phyloP scores from a whole-genome alignment of 176 grass and related monocot genomes.

The Areca catechu region DNA sequence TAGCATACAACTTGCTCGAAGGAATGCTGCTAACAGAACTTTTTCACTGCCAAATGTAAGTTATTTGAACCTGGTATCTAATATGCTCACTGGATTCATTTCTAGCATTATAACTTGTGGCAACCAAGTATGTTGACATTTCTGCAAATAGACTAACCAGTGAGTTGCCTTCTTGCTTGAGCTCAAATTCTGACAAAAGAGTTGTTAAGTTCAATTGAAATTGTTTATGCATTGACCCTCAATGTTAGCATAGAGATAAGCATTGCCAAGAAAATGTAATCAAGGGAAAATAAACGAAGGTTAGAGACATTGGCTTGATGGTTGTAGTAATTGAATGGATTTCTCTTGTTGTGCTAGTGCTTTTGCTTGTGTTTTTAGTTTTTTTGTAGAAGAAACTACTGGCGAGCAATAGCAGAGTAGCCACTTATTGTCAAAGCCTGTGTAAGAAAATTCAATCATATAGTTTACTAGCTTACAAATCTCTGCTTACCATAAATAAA shows the following conservation, averaged over 20 bases:
- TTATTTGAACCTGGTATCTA: conserved; percentile 81
- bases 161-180: conserved; percentile 72
- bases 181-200: conserved; percentile 60
- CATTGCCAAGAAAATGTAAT: conserved; percentile 42
- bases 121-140: conserved; percentile 64
- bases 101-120: conserved; percentile 48
- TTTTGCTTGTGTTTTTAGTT: conserved; percentile 48
- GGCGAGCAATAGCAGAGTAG: conserved; percentile 48
- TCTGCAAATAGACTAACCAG: conserved; percentile 61
- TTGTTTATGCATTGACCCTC: conserved; percentile 49
- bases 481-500: no score
- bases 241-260: conserved; percentile 49
- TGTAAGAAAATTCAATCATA: conserved; percentile 58
- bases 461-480: no score
- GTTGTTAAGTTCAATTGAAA: conserved; percentile 71
- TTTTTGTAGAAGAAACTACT: conserved; percentile 46
- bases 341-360: conserved; percentile 42
- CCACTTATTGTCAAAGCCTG: conserved; percentile 60
- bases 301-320: conserved; percentile 39
- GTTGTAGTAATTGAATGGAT: conserved; percentile 57
- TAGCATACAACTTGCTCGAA: conserved; percentile 76
- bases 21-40: conserved; percentile 42
- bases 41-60: conserved; percentile 76
- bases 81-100: conserved; percentile 81
- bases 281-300: conserved; percentile 19